Base-by-base conservation (phyloP, 306 rosid genomes). In the Vicia villosa region DNA sequence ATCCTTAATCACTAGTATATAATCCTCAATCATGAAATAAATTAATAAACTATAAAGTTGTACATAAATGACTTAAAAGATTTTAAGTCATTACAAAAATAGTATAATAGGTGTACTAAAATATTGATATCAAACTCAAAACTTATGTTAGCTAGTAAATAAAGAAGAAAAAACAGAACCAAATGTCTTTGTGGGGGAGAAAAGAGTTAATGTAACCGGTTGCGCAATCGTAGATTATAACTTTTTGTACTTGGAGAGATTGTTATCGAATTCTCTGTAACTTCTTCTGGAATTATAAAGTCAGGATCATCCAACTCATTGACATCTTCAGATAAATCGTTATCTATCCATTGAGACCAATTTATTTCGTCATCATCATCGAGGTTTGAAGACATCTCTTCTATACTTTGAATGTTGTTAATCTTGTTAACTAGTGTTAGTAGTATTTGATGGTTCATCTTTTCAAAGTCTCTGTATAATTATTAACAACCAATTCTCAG, bases 231-330 rank as follows among this genome's bases (percentile, higher is more conserved):
- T 47, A 91, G 83, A 77, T 89, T 83, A 68, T 91, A 87, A 63
- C 50, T 71, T 66, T 77, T 85, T 54, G 76, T 20, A 69, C 55
- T 70, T 37, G 81, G 10, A 26, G 82, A 36, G 38, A 50, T 19
- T 37, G 79, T 61, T 63, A 83, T 82, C 13, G 85, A 82, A 73
- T 83, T 91, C 69, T 84, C 84, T 47, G 67, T 84, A 22, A 80
- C 86, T 81, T 82, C 83, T 68, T 83, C 86, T 19, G 81, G 88
- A 78, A 72, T 47, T 16, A 68, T 4, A 58, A 58, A 89, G 50
- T 92, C 90, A 20, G 96, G 90, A 83, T 92, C 97, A 37, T 84
- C 90, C 32, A 80, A 50, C 30, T 74, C 47, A 62, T 80, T 76
- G 20, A 81, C 78, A 20, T 89, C 95, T 66, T 92, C 95, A 13